Evolutionary conservation across 2,329 filamentous ascomycete species (phyloP).

Genomic region (Phyllosticta citrichinensis): DNA sequence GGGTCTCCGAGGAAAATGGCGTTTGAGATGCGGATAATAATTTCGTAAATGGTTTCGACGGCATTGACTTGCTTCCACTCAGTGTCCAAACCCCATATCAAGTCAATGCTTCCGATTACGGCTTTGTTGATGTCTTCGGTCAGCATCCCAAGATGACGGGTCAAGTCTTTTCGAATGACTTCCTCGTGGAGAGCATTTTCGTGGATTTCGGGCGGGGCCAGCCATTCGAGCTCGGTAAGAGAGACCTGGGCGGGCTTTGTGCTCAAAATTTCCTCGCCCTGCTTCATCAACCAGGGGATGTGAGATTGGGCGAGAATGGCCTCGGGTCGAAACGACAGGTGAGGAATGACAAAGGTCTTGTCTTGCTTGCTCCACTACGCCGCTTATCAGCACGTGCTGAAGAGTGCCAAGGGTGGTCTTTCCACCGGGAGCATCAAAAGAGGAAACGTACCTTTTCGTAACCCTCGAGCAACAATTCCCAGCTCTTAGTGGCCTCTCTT

Average conservation of each 20-base stretch:
- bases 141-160: slow-evolving; percentile 1
- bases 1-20: slow-evolving; percentile 1
- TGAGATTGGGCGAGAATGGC: neutral
- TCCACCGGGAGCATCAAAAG: neutral
- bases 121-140: slow-evolving; percentile 4
- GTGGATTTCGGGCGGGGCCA: neutral
- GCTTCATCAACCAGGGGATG: slow-evolving; percentile 6
- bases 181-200: slow-evolving; percentile 2
- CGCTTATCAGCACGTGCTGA: neutral
- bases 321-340: neutral
- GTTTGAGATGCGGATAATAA: neutral
- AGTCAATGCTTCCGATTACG: neutral
- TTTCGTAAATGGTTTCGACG: neutral
- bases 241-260: slow-evolving; percentile 1
- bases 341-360: slow-evolving; percentile 1
- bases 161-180: slow-evolving; percentile 3
- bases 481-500: neutral
- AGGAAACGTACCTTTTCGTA: slow-evolving; percentile 3
- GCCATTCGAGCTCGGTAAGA: neutral
- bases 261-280: slow-evolving; percentile 4
- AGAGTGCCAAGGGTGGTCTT: neutral
- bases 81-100: neutral
- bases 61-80: neutral
- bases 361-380: slow-evolving; percentile 3
- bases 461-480: slow-evolving; percentile 4